These are phyloP conservation scores for Scedosporium apiospermum DNA, from an alignment of 2,329 filamentous ascomycete species.

Conservation along the genomic window DNA sequence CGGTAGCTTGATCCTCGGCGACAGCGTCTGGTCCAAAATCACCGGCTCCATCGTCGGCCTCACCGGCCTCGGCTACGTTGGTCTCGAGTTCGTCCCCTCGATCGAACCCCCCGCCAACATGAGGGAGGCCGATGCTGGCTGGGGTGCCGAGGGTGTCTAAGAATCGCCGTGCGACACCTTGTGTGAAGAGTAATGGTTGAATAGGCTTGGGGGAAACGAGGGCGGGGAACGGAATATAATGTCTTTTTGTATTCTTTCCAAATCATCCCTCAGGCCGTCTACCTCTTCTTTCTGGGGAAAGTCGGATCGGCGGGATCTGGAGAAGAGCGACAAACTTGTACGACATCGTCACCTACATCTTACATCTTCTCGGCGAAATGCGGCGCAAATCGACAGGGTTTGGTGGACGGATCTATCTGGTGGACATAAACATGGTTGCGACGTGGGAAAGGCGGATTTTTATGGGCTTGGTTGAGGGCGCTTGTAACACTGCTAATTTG, in stretches of 20 bases:
- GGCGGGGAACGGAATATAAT: too few species aligned
- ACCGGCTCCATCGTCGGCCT: slow-evolving; percentile 70
- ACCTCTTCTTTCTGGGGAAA: too few species aligned
- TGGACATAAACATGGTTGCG: too few species aligned
- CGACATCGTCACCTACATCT: too few species aligned
- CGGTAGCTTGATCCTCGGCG: slow-evolving; percentile 72
- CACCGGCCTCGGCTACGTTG: slow-evolving; percentile 68
- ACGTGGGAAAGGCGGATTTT: not conserved
- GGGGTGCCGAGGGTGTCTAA: slow-evolving; percentile 71
- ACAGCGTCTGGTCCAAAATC: slow-evolving; percentile 57
- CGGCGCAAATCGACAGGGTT: too few species aligned
- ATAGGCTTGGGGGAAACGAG: too few species aligned
- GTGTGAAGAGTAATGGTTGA: not conserved
- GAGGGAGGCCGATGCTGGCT: slow-evolving; percentile 66
- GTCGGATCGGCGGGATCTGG: too few species aligned
- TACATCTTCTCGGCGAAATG: too few species aligned
- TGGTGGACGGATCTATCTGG: too few species aligned
- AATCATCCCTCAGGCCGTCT: too few species aligned
- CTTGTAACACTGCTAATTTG: not conserved
- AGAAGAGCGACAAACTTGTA: too few species aligned
- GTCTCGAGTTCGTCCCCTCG: slow-evolving; percentile 66
- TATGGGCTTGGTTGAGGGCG: not conserved
- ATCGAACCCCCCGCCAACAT: slow-evolving; percentile 76
- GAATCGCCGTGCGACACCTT: not conserved
- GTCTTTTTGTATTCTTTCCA: too few species aligned